phyloP scores from a whole-genome alignment of 2,329 filamentous ascomycete species.

The Cordyceps fumosorosea region DNA sequence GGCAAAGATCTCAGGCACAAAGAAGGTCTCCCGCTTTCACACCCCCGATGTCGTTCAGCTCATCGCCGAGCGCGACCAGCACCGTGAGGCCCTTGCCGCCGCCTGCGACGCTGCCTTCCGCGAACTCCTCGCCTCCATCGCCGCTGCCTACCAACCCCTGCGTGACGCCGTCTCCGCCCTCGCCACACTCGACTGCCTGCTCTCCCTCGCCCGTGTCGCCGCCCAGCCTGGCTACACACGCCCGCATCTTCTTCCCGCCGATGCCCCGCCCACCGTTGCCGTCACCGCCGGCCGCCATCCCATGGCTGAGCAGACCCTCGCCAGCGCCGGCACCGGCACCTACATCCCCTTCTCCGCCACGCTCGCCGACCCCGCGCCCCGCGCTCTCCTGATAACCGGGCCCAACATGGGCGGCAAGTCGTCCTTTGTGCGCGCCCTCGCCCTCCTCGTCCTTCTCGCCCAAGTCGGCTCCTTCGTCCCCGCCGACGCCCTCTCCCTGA shows the following conservation, averaged over 20 bases:
- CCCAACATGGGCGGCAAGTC: constrained; percentile 99
- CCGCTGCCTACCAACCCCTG: constrained; percentile 79
- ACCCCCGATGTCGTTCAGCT: constrained; percentile 82
- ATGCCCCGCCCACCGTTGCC: constrained; percentile 59
- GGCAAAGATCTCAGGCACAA: constrained; percentile 91
- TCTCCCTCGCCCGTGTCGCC: constrained; percentile 80
- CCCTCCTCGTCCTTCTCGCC: constrained; percentile 86
- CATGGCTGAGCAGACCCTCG: constrained; percentile 87
- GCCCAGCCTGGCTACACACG: constrained; percentile 81
- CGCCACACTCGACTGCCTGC: constrained; percentile 80
- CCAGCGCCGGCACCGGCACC: constrained; percentile 74
- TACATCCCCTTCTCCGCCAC: constrained; percentile 89
- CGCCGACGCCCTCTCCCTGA: constrained; percentile 64
- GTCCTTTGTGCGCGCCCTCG: constrained; percentile 90
- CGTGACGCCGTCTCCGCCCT: constrained; percentile 84
- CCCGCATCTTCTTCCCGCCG: constrained; percentile 58
- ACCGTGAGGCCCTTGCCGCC: constrained; percentile 86
- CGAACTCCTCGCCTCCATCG: constrained; percentile 64
- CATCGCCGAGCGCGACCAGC: constrained; percentile 82
- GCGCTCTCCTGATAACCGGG: constrained; percentile 84
- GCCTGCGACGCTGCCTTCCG: constrained; percentile 83
- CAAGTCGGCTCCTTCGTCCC: constrained; percentile 95
- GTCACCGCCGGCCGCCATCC: constrained; percentile 71
- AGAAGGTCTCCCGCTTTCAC: constrained; percentile 87
- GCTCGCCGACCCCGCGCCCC: constrained; percentile 57